These are phyloP conservation scores for Fusarium sororula DNA, from an alignment of 2,329 filamentous ascomycete species.

Conservation along the genomic window DNA sequence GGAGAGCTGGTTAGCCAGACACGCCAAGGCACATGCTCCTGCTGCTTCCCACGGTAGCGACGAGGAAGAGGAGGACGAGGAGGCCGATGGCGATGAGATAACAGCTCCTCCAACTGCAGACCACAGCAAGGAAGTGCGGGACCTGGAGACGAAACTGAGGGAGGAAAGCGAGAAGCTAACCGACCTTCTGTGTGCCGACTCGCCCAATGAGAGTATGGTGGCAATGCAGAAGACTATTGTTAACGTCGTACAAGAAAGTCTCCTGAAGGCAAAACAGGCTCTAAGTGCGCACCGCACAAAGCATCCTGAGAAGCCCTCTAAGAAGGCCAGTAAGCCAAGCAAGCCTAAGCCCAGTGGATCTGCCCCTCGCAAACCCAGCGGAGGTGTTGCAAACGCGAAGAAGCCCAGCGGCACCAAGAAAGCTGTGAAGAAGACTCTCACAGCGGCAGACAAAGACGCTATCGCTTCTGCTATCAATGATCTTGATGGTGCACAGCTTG, in stretches of 20 bases:
- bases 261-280: conserved; percentile 76
- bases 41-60: conserved; percentile 75
- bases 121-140: conserved; percentile 57
- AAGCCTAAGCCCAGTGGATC: conserved; percentile 59
- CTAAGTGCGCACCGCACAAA: conserved; percentile 61
- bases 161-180: conserved; percentile 69
- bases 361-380: conserved; percentile 55
- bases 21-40: conserved; percentile 67
- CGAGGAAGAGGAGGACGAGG: conserved; percentile 70
- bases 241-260: conserved; percentile 72
- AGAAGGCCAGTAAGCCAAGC: conserved; percentile 64
- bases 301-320: conserved; percentile 64
- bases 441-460: conserved; percentile 86
- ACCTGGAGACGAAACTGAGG: conserved; percentile 60
- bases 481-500: conserved; percentile 80
- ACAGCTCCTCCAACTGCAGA: conserved; percentile 54
- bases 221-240: conserved; percentile 70
- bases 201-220: conserved; percentile 62
- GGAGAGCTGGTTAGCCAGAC: conserved; percentile 79
- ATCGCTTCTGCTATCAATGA: conserved; percentile 87
- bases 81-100: conserved; percentile 62
- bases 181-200: conserved; percentile 60
- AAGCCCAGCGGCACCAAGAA: conserved; percentile 56
- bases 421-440: conserved; percentile 62
- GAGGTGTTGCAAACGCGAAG: conserved; percentile 46